These are phyloP conservation scores for Phlyctochytrium bullatum DNA, from an alignment of 192 early-diverging fungal species.

Conservation along the genomic window DNA sequence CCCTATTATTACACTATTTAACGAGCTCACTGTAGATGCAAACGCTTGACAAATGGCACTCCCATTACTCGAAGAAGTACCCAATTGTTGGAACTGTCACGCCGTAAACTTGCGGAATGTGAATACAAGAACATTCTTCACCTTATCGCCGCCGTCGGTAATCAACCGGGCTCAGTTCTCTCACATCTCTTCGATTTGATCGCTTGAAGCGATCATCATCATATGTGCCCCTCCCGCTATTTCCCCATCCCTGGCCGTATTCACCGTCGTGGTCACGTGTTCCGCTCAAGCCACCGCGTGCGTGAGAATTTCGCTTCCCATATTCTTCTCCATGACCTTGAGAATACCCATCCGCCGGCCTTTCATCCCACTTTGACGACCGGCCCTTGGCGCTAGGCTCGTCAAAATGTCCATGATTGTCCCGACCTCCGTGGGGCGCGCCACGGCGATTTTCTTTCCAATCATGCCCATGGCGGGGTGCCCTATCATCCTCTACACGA, in stretches of 20 bases:
- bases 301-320: background rate
- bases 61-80: conserved; percentile 68
- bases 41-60: conserved; percentile 70
- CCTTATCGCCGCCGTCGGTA: background rate
- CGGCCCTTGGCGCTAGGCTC: background rate
- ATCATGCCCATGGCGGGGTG: background rate
- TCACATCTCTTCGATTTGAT: too few relatives aligned
- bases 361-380: background rate
- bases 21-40: conserved; percentile 43
- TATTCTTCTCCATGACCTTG: background rate
- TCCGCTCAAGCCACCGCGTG: background rate
- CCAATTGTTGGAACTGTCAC: conserved; percentile 73
- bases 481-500: conserved; percentile 2
- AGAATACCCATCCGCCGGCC: background rate
- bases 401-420: background rate
- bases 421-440: background rate
- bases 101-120: too few relatives aligned
- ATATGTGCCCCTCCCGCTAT: background rate
- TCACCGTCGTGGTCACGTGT: background rate
- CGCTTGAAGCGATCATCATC: background rate
- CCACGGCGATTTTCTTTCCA: background rate
- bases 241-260: background rate
- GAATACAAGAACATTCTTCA: too few relatives aligned
- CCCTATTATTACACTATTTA: background rate
- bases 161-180: background rate